Percentiles rank a stretch among this genome's conserved stretches.
phyloP scores from a whole-genome alignment of 805 yeast species.

The Lipomyces chichibuensis region DNA sequence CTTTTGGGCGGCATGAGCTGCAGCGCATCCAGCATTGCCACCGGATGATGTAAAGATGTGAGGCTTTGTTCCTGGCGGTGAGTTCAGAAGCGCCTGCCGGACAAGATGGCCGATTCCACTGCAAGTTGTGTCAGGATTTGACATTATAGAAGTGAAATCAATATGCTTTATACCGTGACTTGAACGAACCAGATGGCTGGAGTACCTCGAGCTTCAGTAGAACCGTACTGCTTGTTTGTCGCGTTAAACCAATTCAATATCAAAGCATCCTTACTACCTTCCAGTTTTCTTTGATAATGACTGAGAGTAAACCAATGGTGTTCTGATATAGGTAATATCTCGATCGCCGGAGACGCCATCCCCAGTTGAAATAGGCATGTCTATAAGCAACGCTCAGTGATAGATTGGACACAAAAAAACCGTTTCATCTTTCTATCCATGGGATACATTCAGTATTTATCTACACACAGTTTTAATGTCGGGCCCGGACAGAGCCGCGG shows the following conservation, averaged over 20 bases:
- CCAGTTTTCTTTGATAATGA: conserved; percentile 72
- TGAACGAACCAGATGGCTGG: conserved; percentile 90
- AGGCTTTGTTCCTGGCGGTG: conserved; percentile 36
- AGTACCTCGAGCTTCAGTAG: conserved; percentile 81
- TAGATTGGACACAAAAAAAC: not conserved
- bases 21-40: conserved; percentile 97
- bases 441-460: not conserved
- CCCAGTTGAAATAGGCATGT: not conserved
- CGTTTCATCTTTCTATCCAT: not conserved
- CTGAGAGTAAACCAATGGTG: conserved; percentile 75
- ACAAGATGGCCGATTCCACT: conserved; percentile 89
- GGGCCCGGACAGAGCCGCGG: not conserved
- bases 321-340: conserved; percentile 35
- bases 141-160: not conserved
- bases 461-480: no score
- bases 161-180: conserved; percentile 55
- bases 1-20: conserved; percentile 80
- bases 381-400: not conserved
- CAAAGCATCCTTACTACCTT: conserved; percentile 43
- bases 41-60: conserved; percentile 86
- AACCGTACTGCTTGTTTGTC: conserved; percentile 51
- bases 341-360: not conserved
- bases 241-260: not conserved
- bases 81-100: conserved; percentile 40
- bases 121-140: not conserved